Conservation (phyloP, 148 eudicot species). For the Persicaria tinctoria region DNA sequence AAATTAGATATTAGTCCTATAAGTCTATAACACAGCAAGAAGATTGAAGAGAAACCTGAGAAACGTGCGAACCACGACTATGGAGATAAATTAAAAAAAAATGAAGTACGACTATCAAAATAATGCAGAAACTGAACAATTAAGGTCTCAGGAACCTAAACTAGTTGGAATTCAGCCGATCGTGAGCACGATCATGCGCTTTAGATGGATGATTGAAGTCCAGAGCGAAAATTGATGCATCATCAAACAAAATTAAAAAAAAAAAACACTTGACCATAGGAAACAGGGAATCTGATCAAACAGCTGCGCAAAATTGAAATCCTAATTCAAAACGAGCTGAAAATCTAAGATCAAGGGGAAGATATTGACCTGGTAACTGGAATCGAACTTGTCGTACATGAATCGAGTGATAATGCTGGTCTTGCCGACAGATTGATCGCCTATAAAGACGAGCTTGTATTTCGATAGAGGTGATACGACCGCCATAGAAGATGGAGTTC, state of each 20-base stretch:
- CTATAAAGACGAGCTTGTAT: slow-evolving; percentile 68
- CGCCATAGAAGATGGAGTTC: slow-evolving; percentile 25
- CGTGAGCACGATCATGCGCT: slow-evolving; percentile 2
- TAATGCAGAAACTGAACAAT: neutral
- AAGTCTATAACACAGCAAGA: too few relatives aligned
- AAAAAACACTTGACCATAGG: neutral
- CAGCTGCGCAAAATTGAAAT: neutral
- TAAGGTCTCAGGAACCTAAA: neutral
- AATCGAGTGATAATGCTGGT: slow-evolving; percentile 82
- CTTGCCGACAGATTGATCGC: slow-evolving; percentile 83
- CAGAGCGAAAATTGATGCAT: neutral
- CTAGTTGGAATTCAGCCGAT: neutral
- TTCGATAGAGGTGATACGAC: slow-evolving; percentile 68
- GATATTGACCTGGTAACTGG: slow-evolving; percentile 51
- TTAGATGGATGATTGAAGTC: too few relatives aligned
- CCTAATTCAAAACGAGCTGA: neutral
- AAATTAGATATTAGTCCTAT: neutral
- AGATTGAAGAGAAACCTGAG: too few relatives aligned
- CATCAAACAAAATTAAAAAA: neutral
- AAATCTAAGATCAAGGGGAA: neutral
- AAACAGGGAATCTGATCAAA: neutral
- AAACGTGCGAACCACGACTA: too few relatives aligned
- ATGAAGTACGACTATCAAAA: neutral
- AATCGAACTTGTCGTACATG: slow-evolving; percentile 75
- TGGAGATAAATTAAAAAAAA: too few relatives aligned